These are phyloP conservation scores for Ustilago nuda DNA, from an alignment of 1,284 basidiomycete genomes.

Conservation along the genomic window DNA sequence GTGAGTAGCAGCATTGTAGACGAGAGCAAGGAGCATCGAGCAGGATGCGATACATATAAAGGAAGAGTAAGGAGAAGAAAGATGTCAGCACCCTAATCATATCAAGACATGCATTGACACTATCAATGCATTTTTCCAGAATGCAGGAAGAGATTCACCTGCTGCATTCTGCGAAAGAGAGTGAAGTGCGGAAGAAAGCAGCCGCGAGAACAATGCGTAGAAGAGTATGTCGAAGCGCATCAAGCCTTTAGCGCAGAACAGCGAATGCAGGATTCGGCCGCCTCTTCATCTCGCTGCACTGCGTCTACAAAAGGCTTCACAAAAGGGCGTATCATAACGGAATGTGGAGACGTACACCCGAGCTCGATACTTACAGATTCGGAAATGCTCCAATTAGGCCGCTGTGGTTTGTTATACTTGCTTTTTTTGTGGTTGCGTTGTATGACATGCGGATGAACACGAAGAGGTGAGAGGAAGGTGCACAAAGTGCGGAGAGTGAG, in stretches of 20 bases:
- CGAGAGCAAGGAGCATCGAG: background rate
- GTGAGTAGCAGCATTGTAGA: background rate
- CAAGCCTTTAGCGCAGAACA: conserved; percentile 5
- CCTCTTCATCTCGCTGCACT: conserved; percentile 19
- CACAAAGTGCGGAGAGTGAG: background rate
- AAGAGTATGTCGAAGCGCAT: conserved; percentile 6
- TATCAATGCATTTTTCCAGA: background rate
- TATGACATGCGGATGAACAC: background rate
- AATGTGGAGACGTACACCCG: background rate
- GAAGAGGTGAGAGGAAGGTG: background rate
- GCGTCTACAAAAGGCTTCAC: background rate
- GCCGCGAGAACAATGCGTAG: conserved; percentile 11
- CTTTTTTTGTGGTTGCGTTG: conserved; percentile 14
- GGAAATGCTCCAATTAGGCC: conserved; percentile 3
- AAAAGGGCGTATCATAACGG: conserved; percentile 8
- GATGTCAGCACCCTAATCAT: conserved; percentile 7
- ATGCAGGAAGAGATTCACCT: background rate
- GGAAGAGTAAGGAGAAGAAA: background rate
- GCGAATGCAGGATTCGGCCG: conserved; percentile 2
- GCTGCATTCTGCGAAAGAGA: background rate
- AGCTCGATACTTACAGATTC: conserved; percentile 26
- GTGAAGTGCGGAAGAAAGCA: background rate
- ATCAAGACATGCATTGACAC: background rate
- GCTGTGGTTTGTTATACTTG: conserved; percentile 16
- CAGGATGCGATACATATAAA: background rate